These are phyloP conservation scores for Seminavis robusta DNA, from an alignment of 108 stramenopile species.

Conservation along the genomic window DNA sequence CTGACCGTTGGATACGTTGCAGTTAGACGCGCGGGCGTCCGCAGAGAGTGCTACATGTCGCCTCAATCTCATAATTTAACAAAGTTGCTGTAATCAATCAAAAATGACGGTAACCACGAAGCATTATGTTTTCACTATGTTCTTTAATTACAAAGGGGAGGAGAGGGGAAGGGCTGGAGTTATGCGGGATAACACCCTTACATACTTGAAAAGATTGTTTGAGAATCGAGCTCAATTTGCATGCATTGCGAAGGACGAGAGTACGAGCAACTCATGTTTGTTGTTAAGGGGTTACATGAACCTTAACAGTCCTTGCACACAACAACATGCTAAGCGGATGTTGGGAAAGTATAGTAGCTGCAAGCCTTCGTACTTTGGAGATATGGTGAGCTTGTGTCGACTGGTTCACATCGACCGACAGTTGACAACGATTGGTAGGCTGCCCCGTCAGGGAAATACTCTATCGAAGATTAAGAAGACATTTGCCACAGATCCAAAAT, in stretches of 20 bases:
- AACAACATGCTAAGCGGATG: neutral
- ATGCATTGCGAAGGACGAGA: constrained; percentile 4
- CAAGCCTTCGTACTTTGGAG: constrained; percentile 2
- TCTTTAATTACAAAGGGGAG: constrained; percentile 7
- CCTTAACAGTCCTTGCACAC: constrained; percentile 1
- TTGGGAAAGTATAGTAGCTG: neutral
- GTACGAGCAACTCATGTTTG: neutral
- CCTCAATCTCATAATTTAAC: too few species aligned
- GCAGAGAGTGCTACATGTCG: too few species aligned
- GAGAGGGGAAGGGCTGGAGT: neutral
- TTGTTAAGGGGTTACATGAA: neutral
- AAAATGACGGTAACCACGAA: constrained; percentile 3
- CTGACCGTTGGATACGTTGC: too few species aligned
- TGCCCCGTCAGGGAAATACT: neutral
- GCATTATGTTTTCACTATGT: constrained; percentile 1
- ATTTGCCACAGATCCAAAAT: constrained; percentile 4
- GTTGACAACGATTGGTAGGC: neutral
- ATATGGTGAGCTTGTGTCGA: neutral
- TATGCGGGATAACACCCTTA: neutral
- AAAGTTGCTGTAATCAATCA: neutral
- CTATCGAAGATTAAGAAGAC: too few species aligned
- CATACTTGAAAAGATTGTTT: constrained; percentile 6
- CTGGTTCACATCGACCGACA: neutral
- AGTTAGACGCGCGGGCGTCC: too few species aligned
- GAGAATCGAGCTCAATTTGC: constrained; percentile 1